Evolutionary conservation across 148 eudicot species (phyloP), one percentile per base, ranked within the genome.

Genomic region (Arctostaphylos glauca): DNA sequence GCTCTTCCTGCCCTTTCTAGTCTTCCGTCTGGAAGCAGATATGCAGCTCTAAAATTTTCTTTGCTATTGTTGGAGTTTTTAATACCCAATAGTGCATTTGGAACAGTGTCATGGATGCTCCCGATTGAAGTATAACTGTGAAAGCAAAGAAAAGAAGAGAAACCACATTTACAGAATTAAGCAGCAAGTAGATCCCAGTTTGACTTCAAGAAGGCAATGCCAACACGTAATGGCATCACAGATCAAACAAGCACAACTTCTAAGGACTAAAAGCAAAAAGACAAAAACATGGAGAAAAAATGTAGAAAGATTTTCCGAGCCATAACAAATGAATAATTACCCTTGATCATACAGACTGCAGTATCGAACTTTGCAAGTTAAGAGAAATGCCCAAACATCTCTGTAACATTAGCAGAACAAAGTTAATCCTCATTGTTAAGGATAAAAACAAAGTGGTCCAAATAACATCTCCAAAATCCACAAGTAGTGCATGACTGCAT

Each of bases 291-390:
- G 56, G 67, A 60, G 67, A 15, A 67, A 80, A 23, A 55, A 78
- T 54, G 84, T 18, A 83, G 4, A 31, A 59, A 43, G 44, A n/a
- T 38, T 64, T 74, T 31, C 70, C 21, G 44, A 80, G 80, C 52
- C 53, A 80, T 72, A 23, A 23, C 21, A 82, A 49, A 71, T 54
- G 76, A 80, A 81, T 38, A 81, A 66, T 85, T 94, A 96, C 99
- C 99, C 99, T 87, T 93, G 93, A 91, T 96, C 99, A 88, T 96
- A 96, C 46, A 96, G 97, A 86, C 94, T 87, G 94, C 99, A 96
- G 88, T 96, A 96, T 8, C 76, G 93, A 86, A 96, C 98, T 89
- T 96, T 94, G 92, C 95, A 93, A 52, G 88, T 91, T 86, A 93
- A 84, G 82, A 96, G 94, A 85, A 96, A 96, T 52, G 95, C 97